Base-by-base conservation (phyloP, 192 early-diverging fungal genomes). In the Linnemannia elongata region DNA sequence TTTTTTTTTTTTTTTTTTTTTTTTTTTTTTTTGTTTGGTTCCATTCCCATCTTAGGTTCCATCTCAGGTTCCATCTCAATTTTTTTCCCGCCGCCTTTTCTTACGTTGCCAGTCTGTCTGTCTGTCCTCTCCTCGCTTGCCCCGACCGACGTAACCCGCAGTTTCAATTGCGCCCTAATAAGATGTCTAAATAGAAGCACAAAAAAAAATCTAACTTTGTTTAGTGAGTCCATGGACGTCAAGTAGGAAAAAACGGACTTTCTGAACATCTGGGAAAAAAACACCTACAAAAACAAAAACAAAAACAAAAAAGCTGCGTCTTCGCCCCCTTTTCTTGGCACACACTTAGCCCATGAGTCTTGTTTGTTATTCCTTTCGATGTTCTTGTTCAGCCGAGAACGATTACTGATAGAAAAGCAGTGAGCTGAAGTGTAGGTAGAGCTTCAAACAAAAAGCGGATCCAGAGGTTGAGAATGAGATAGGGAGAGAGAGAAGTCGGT, bases 141-240 rank as follows among this genome's bases (percentile, higher is more conserved):
- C 49, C 49, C 60, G 60, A 27, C 60, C 24, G n/a, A 57, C 55
- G 30, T 15, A 30, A 66, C 60, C 30, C 60, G 60, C 60, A 33
- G 30, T 66, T 66, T 66, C 60, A 35, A 66, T 33, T 66, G 60
- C 30, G 55, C 60, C 30, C 55, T 66, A 66, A 66, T 66, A 66
- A 66, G 33, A 30, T 66, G 60, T 33, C 10, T 33, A 30, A 66
- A 66, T 4, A 66, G 27, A 27, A 60, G 9, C 24, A 60, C 22
- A 60, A n/a, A 60, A 66, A 66, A 27, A 66, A 66, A 66, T 66
- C 60, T 66, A 66, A 66, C 17, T 33, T 66, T 27, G 60, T 66
- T 66, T 66, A 30, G 60, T 66, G 10, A 33, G 60, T 66, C 60
- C 60, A 66, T 66, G 60, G 60, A 66, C 60, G 60, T 35, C 27